Evolutionary conservation across 768 basidiomycete genomes (phyloP).

Genomic region (Termitomyces bulborhizus): DNA sequence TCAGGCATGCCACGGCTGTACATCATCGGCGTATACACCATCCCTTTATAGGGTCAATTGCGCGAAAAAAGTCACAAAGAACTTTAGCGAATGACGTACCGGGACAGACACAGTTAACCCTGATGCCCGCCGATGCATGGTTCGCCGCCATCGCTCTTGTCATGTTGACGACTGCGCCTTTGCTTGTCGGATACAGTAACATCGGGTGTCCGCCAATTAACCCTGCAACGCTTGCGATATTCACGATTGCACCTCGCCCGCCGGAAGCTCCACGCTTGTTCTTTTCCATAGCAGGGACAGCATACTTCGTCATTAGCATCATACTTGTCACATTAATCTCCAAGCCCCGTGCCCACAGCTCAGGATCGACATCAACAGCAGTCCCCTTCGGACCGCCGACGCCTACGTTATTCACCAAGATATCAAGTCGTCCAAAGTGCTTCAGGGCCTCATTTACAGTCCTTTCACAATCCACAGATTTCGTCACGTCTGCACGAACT

Average conservation of each 20-base stretch:
- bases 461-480: constrained; percentile 27
- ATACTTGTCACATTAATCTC: constrained; percentile 36
- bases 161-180: constrained; percentile 38
- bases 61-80: neutral
- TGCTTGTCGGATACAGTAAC: constrained; percentile 36
- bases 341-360: constrained; percentile 28
- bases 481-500: constrained; percentile 30
- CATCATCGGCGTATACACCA: constrained; percentile 38
- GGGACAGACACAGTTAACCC: constrained; percentile 35
- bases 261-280: constrained; percentile 21
- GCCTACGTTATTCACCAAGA: constrained; percentile 37
- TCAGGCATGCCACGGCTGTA: constrained; percentile 28
- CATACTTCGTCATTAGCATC: constrained; percentile 38
- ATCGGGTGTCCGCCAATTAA: constrained; percentile 32
- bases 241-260: constrained; percentile 34
- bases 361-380: constrained; percentile 30
- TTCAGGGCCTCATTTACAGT: constrained; percentile 27
- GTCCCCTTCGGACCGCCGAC: constrained; percentile 31
- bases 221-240: constrained; percentile 33
- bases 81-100: constrained; percentile 18
- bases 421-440: constrained; percentile 33
- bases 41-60: constrained; percentile 20
- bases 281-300: constrained; percentile 36
- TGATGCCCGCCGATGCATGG: constrained; percentile 32
- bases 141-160: constrained; percentile 39